phyloP scores from a whole-genome alignment of 163 green algal species.

The Chloromonas sp. region DNA sequence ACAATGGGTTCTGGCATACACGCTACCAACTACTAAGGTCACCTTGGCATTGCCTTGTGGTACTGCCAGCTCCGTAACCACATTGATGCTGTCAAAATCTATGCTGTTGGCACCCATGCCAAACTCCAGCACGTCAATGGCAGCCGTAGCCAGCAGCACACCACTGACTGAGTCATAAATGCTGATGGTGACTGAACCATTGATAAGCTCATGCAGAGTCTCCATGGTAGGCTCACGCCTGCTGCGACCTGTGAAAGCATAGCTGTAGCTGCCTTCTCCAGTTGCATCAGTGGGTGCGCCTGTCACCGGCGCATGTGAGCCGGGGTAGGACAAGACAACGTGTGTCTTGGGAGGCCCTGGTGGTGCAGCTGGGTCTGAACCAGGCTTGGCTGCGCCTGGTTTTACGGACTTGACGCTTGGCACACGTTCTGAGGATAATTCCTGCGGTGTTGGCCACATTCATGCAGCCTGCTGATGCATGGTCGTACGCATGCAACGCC shows the following conservation, averaged over 20 bases:
- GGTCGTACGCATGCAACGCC: too few species aligned
- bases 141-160: not conserved
- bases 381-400: not conserved
- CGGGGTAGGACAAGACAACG: constrained; percentile 1
- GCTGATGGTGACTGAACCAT: not conserved
- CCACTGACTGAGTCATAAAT: not conserved
- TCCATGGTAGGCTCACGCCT: not conserved
- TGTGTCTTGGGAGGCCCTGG: constrained; percentile 1
- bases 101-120: not conserved
- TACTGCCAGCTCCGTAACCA: not conserved
- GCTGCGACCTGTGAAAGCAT: not conserved
- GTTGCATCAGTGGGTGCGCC: not conserved
- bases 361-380: not conserved
- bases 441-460: not conserved
- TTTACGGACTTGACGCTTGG: not conserved
- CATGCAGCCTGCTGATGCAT: too few species aligned
- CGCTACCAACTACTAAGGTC: not conserved
- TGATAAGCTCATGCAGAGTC: constrained; percentile 7
- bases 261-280: not conserved
- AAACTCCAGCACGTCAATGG: constrained; percentile 11
- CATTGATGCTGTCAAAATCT: not conserved
- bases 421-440: not conserved
- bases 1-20: too few species aligned
- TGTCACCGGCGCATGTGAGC: not conserved
- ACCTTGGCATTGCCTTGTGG: not conserved